Evolutionary conservation across 306 rosid genomes (phyloP), one percentile per base, ranked within the genome.

Genomic region (Fragaria iinumae): DNA sequence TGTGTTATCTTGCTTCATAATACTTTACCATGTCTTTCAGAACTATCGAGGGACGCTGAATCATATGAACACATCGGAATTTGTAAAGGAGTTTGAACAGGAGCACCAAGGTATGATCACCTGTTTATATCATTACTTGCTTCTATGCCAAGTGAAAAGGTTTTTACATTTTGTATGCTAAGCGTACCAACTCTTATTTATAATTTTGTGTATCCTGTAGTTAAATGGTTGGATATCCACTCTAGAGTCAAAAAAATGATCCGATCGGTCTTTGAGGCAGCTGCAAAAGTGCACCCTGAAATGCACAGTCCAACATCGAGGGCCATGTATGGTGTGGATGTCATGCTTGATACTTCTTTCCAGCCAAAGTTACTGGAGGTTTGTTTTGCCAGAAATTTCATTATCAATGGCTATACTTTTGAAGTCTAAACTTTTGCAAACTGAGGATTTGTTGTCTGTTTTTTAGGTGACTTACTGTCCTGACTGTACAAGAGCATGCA

Each of bases 381-480:
- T 83, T 79, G 91, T 69, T 56, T 48, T 29, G 20, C 63, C 56
- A 74, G 55, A 66, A 63, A 64, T 63, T n/a, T 27, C 29, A 27
- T 27, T 27, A 27, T 27, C 1, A 1, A 27, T 27, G 29, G 29
- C 29, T 27, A 27, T 27, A 27, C 29, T 27, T 27, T 27, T 1
- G 29, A 27, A 27, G 29, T 27, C 29, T 27, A 27, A 27, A 27
- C 29, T 27, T 32, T 32, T 73, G 52, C 50, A 57, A 5, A 57
- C 44, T 53, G 4, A 20, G 44, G 32, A 38, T 18, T 8, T 50
- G 27, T 18, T 77, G 72, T 48, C 52, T 67, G 52, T 81, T 67
- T 39, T 86, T n/a, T 66, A 92, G 97, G 98, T 92, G 79, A 95
- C 98, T 38, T 95, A 92, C 80, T 95, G 98, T 75, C 98, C 98